Evolutionary conservation across 352 stramenopile genomes (phyloP), one percentile per base, ranked within the genome.

Genomic region (Phytophthora pseudosyringae): DNA sequence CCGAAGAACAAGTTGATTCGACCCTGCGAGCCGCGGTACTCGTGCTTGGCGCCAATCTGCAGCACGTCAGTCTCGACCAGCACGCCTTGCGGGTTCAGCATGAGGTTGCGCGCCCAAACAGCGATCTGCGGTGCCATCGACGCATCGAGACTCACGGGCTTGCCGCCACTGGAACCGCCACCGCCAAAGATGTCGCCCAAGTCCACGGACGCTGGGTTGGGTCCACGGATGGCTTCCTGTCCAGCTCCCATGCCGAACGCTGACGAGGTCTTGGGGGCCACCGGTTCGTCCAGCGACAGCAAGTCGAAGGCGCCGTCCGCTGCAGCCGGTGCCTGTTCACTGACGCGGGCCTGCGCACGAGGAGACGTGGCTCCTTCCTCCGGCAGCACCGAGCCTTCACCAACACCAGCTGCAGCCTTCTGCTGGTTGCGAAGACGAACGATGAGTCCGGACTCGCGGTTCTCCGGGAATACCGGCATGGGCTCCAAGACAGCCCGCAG

Each of bases 401-500:
- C 59, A 26, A 29, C 65, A 43, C 49, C 7, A 4, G 59, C 53
- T 2, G 74, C 59, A 18, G 62, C 80, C 51, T 90, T 85, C 57
- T 92, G 81, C 63, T 92, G 81, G 64, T 85, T 87, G 28, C 81
- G 80, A n/a, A 92, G 75, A 10, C 81, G 80, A 25, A 88, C 78
- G 7, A 86, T 87, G 39, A 91, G 77, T 8, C 75, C 76, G 10
- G 84, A 91, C 71, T 90, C 84, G 39, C 84, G 78, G 55, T 86
- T 90, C 62, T 99, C 95, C 4, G 98, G 94, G 80, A 99, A 99
- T 26, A 97, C 81, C 12, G 97, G 97, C 97, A 99, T 99, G 52
- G 98, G 93, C 62, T 98, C 93, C 41, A 99, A 81, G 38, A 99
- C 88, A 63, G 92, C 86, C 73, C 97, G 95, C 45, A 98, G 92